phyloP scores from a whole-genome alignment of 768 basidiomycete species.

The Hericium coralloides region DNA sequence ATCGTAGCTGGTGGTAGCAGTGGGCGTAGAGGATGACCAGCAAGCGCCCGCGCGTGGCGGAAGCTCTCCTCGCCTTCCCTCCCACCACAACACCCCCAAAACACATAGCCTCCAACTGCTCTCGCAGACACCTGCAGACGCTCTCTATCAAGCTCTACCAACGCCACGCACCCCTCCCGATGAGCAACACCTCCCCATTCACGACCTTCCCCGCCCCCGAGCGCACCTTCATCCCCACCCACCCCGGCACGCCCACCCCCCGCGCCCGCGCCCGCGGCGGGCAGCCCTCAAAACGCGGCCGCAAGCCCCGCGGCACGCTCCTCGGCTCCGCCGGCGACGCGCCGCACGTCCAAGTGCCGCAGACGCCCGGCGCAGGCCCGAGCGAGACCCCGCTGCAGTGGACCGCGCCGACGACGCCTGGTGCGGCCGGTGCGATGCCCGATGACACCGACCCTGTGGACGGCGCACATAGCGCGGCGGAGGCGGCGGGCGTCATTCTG shows the following conservation, averaged over 20 bases:
- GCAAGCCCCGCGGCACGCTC: slow-evolving; percentile 7
- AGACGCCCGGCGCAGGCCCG: slow-evolving; percentile 1
- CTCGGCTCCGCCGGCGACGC: slow-evolving; percentile 5
- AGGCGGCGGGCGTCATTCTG: background rate
- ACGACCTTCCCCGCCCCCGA: background rate
- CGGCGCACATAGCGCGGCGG: background rate
- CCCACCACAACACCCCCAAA: background rate
- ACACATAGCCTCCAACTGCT: background rate
- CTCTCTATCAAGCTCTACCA: background rate
- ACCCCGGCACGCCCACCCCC: slow-evolving; percentile 1
- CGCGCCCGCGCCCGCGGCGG: background rate
- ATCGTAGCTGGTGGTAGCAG: background rate
- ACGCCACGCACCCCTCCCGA: background rate
- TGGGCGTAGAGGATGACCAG: background rate
- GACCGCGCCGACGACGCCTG: slow-evolving; percentile 1
- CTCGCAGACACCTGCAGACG: background rate
- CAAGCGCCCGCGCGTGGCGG: background rate
- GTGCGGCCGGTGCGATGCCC: background rate
- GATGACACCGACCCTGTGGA: background rate
- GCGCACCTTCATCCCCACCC: slow-evolving; percentile 10
- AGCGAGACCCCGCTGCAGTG: slow-evolving; percentile 5
- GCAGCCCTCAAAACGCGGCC: slow-evolving; percentile 9
- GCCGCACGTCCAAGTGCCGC: background rate
- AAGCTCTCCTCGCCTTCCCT: background rate
- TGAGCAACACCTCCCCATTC: background rate